A percentile compares a stretch with the other conserved stretches of the same genome.
Evolutionary conservation across 2,329 filamentous ascomycete genomes (phyloP).

Genomic region (Beauveria sp.): DNA sequence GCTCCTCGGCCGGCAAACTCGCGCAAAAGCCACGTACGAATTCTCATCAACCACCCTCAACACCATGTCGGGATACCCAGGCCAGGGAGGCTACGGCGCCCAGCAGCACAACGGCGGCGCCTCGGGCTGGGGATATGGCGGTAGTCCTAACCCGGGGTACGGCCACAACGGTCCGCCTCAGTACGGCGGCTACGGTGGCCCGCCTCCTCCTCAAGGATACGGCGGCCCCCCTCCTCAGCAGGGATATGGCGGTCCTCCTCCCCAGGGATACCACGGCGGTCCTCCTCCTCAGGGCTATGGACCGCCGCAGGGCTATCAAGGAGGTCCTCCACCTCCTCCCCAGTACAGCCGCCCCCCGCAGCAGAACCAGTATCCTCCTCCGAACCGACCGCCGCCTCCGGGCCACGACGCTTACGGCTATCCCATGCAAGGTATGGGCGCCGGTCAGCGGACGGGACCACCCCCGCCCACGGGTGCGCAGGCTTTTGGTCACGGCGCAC

Average conservation of each 20-base stretch:
- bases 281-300: conserved; percentile 17
- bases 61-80: conserved; percentile 33
- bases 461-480: conserved; percentile 45
- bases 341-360: conserved; percentile 17
- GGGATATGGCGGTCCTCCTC: conserved; percentile 15
- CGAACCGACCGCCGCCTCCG: conserved; percentile 29
- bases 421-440: conserved; percentile 26
- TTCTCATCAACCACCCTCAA: conserved; percentile 6
- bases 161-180: conserved; percentile 20
- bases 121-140: conserved; percentile 23
- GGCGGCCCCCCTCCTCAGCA: conserved; percentile 17
- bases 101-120: conserved; percentile 23
- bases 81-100: conserved; percentile 32
- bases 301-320: conserved; percentile 14
- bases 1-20: not conserved
- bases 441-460: conserved; percentile 22
- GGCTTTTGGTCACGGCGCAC: conserved; percentile 60
- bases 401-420: conserved; percentile 41
- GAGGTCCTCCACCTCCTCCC: conserved; percentile 14
- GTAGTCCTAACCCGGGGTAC: conserved; percentile 18
- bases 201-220: conserved; percentile 16
- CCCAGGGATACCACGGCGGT: conserved; percentile 18
- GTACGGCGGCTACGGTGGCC: conserved; percentile 17
- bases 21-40: not conserved
- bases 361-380: conserved; percentile 16